Evolutionary conservation across 1,284 basidiomycete genomes (phyloP), one percentile per base, ranked within the genome.

Genomic region (Agroathelia rolfsii): DNA sequence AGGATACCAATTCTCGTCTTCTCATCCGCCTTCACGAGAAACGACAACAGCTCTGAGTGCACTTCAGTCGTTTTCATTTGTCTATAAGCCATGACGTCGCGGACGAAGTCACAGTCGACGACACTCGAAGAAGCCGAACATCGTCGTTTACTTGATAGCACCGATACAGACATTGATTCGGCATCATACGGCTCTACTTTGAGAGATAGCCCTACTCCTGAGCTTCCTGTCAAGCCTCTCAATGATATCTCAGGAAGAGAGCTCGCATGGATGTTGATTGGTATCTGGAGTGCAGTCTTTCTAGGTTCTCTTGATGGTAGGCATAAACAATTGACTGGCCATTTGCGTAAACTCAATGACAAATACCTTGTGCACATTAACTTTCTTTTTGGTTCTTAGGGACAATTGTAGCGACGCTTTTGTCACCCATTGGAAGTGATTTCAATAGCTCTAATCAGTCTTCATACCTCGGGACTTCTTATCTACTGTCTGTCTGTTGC

Each of bases 401-500:
- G 39, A 84, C 79, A 5, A 72, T 84, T 43, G 79, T 82, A 39
- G 84, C 84, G 19, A 86, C 84, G 1, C 66, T 88, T 28, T 58
- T 84, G 37, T 70, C 77, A 14, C 79, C 83, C 32, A 85, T 87
- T 45, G 83, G 83, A 30, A 83, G 77, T 48, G 68, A 80, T 50
- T 85, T 85, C 56, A 66, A 75, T 56, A 70, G 85, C 60, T 70
- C 81, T 43, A 70, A 82, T 58, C 75, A 83, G 42, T 73, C 85
- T 2, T 84, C 83, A 3, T 92, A 92, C 60, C 77, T 93, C 35
- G 88, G 86, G 17, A 88, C 87, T 7, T 75, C 86, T 3, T 89
- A 89, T 59, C 64, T 93, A 41, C 64, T 93, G 29, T 87, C 84
- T 24, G 78, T 92, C 29, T 93, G 84, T 53, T 90, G 86, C 58